Conservation (phyloP, 495 filamentous ascomycete species). For the Penicillium atrosanguineum region DNA sequence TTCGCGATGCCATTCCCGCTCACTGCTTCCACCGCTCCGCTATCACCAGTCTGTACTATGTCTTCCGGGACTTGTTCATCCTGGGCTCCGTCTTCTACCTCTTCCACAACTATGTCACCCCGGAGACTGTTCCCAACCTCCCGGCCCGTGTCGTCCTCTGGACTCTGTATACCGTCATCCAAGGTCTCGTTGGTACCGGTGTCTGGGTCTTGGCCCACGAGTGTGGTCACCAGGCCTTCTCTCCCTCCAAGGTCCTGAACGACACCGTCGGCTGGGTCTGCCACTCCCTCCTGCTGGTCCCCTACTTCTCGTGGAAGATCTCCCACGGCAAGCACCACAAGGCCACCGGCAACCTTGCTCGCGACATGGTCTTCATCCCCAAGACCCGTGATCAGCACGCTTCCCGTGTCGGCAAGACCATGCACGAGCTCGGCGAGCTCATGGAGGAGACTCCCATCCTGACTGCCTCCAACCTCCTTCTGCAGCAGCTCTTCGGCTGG, state of each 20-base stretch:
- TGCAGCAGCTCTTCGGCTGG: constrained; percentile 91
- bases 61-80: constrained; percentile 57
- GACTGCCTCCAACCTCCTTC: constrained; percentile 67
- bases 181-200: constrained; percentile 65
- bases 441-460: constrained; percentile 91
- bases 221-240: constrained; percentile 79
- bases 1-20: constrained; percentile 59
- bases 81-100: constrained; percentile 58
- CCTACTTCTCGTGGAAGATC: constrained; percentile 93
- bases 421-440: constrained; percentile 80
- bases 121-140: constrained; percentile 56
- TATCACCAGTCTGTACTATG: constrained; percentile 58
- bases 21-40: constrained; percentile 67
- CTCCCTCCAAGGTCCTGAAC: constrained; percentile 73
- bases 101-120: constrained; percentile 66
- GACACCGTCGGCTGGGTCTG: constrained; percentile 83
- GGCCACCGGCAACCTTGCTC: constrained; percentile 90
- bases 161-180: constrained; percentile 61
- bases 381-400: constrained; percentile 77
- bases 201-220: constrained; percentile 73
- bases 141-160: constrained; percentile 50
- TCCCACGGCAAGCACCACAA: constrained; percentile 94
- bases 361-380: constrained; percentile 97
- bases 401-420: constrained; percentile 61
- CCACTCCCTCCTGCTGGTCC: constrained; percentile 78